Evolutionary conservation across 768 basidiomycete genomes (phyloP).

Genomic region (Plicaturopsis crispa): DNA sequence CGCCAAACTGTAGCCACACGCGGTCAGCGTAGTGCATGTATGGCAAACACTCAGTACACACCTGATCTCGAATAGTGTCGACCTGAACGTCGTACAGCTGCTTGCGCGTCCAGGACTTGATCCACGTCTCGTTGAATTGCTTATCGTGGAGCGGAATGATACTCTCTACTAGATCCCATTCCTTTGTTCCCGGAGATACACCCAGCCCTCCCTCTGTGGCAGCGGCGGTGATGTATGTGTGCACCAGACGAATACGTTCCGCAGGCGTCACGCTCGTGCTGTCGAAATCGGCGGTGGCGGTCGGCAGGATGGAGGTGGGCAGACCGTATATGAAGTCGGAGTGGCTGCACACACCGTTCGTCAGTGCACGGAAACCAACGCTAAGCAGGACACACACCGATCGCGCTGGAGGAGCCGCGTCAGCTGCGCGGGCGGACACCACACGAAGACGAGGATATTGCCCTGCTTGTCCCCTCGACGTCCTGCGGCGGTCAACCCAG

Average conservation of each 20-base stretch:
- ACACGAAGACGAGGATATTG: constrained; percentile 70
- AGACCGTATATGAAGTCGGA: constrained; percentile 74
- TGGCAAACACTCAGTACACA: constrained; percentile 19
- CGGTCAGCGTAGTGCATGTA: neutral
- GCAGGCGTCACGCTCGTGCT: constrained; percentile 48
- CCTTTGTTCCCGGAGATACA: constrained; percentile 59
- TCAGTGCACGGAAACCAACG: no score
- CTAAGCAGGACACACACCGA: constrained; percentile 42
- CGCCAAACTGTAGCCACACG: constrained; percentile 51
- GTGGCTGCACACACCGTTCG: constrained; percentile 50
- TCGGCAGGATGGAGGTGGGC: constrained; percentile 42
- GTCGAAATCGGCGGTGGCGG: constrained; percentile 33
- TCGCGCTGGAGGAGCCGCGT: constrained; percentile 63
- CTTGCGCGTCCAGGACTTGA: constrained; percentile 63
- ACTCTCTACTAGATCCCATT: constrained; percentile 77
- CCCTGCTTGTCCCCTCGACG: constrained; percentile 71
- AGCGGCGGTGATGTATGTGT: constrained; percentile 63
- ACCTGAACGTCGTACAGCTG: constrained; percentile 58
- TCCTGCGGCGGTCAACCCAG: constrained; percentile 65
- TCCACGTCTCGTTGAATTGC: constrained; percentile 74
- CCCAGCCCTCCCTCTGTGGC: constrained; percentile 78
- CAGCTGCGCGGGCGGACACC: constrained; percentile 56
- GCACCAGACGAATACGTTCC: constrained; percentile 74
- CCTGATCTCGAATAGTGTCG: constrained; percentile 68
- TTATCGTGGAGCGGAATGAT: constrained; percentile 83